Percentiles rank a stretch among this genome's conserved stretches.
Conservation (phyloP, 2,329 filamentous ascomycete genomes). For the Diaporthe ilicicola region DNA sequence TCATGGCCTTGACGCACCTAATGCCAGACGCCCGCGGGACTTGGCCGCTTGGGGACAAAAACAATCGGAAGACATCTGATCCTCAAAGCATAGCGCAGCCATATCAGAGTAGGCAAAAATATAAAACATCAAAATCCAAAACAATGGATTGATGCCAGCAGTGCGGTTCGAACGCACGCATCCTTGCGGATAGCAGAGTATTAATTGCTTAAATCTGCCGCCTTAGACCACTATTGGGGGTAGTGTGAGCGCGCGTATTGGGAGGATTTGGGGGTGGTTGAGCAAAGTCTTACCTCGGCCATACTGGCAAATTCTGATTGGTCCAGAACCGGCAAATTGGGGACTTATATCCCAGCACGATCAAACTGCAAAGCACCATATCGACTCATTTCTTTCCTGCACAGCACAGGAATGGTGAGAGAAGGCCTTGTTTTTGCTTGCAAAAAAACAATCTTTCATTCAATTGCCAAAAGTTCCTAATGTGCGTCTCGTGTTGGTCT, state of each 20-base stretch:
- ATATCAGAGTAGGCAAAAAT: too few species aligned
- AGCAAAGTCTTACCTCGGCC: slow-evolving; percentile 29
- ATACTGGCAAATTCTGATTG: slow-evolving; percentile 31
- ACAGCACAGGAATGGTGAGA: too few species aligned
- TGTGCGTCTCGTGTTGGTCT: neutral
- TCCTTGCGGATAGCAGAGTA: slow-evolving; percentile 33
- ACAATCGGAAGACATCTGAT: too few species aligned
- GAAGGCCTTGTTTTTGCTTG: neutral
- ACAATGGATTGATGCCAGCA: slow-evolving; percentile 26
- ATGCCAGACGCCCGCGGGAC: neutral
- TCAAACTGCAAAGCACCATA: too few species aligned
- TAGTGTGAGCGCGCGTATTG: slow-evolving; percentile 25
- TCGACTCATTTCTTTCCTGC: fast-evolving
- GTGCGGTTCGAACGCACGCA: slow-evolving; percentile 34
- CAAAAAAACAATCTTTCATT: neutral
- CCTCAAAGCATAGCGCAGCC: too few species aligned
- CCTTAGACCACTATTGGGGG: slow-evolving; percentile 25
- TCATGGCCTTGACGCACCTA: neutral
- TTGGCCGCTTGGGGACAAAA: neutral
- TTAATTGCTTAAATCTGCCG: slow-evolving; percentile 32
- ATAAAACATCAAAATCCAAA: neutral
- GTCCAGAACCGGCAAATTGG: neutral
- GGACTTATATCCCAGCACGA: neutral
- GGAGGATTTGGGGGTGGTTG: neutral
- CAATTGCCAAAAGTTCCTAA: neutral